Base-by-base conservation (phyloP, 768 basidiomycete species). In the Coprinellus micaceus region DNA sequence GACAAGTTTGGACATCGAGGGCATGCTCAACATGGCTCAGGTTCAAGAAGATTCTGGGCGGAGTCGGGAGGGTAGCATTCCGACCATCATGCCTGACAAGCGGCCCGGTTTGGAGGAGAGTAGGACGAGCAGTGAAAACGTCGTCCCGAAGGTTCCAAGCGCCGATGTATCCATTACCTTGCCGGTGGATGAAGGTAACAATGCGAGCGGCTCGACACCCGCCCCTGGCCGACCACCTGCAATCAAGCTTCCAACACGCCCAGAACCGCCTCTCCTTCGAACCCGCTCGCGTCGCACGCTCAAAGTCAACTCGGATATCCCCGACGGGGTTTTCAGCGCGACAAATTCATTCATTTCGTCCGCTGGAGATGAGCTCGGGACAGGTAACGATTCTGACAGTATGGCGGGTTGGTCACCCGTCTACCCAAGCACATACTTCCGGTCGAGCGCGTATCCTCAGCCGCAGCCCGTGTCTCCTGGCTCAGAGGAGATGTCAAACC, bases 11-110 rank as follows among this genome's bases (percentile, higher is more conserved):
- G 80, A 83, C 59, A 78, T 83, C 51, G 79, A 82, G 63, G 72
- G 77, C 24, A 82, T 83, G 66, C 70, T 85, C 33, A 78, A 83
- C 61, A 76, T 80, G 70, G 80, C 81, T 1, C 73, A 74, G 19
- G 25, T 46, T 28, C 56, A 52, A 15, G 28, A 51, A 36, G 26
- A 39, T 26, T 41, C 39, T 25, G 41, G 24, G 40, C 49, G 24
- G 13, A 51, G 49, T 29, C 29, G 56, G 43, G 43, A 57, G 51
- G 28, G 51, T n/a, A 51, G 48, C 11, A 21, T 43, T 2, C 24
- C 29, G 10, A 47, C n/a, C 7, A 13, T 33, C 33, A 33, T 6
- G 33, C 33, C 13, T 13, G 13, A 13, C 33, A 33, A 33, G 33
- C 33, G 13, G 33, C 33, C n/a, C n/a, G n/a, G n/a, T n/a, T n/a